Conservation (phyloP, 495 filamentous ascomycete genomes). For the Aspergillus steynii region DNA sequence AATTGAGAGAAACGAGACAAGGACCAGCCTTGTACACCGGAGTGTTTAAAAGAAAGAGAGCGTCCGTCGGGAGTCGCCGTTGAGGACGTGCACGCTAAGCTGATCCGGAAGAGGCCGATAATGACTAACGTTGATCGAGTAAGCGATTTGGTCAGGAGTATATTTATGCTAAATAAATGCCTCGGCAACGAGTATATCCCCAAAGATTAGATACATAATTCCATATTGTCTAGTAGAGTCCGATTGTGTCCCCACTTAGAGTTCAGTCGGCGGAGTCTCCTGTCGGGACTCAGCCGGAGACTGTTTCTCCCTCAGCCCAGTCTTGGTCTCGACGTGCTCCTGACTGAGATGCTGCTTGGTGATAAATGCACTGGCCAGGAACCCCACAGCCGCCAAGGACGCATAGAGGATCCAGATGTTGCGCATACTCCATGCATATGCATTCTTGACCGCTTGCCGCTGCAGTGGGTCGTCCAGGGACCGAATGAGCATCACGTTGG, state of each 20-base stretch:
- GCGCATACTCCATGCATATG: slow-evolving; percentile 59
- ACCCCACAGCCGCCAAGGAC: slow-evolving; percentile 46
- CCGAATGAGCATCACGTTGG: slow-evolving; percentile 50
- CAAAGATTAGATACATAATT: not conserved
- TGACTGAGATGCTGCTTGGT: slow-evolving; percentile 48
- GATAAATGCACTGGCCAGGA: slow-evolving; percentile 57
- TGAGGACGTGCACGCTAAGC: not conserved
- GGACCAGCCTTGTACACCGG: slow-evolving; percentile 7
- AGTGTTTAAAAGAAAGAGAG: not conserved
- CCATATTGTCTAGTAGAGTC: not conserved
- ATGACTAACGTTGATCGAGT: not conserved
- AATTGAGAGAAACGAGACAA: not conserved
- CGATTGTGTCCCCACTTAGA: not conserved
- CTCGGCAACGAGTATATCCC: too few species aligned
- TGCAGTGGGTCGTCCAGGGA: slow-evolving; percentile 45
- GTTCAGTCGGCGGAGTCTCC: not conserved
- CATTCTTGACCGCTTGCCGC: slow-evolving; percentile 48
- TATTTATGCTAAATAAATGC: too few species aligned
- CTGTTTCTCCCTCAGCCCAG: slow-evolving; percentile 35
- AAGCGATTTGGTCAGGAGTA: not conserved
- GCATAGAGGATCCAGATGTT: slow-evolving; percentile 67
- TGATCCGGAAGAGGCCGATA: not conserved
- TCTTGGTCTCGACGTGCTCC: slow-evolving; percentile 63
- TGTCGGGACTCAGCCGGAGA: not conserved
- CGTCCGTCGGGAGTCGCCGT: not conserved